Base-by-base conservation (phyloP, 2,329 filamentous ascomycete species). In the Teratosphaeria gauchensis region DNA sequence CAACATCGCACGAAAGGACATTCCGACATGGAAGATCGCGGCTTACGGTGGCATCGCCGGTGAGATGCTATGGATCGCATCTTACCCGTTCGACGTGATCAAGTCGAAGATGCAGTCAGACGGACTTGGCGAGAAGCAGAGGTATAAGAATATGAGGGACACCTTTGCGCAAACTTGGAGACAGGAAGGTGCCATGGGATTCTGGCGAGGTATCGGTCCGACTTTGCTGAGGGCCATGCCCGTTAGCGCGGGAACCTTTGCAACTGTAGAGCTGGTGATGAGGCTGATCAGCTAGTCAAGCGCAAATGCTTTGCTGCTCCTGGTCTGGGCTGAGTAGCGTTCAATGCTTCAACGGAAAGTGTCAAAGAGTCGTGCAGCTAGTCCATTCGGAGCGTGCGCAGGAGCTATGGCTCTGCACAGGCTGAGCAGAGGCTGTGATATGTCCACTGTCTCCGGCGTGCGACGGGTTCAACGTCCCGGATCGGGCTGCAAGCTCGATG, bases 51-150 rank as follows among this genome's bases (percentile, higher is more conserved):
- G 94, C 52, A 75, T 99, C 48, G 94, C 94, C 0, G 94, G 94
- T 66, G 94, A 99, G 80, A 90, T 86, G 56, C 82, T 99, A 59
- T 99, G 94, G 94, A 78, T 99, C 58, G 82, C 82, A 38, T 95
- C 90, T 71, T 99, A 99, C 76, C 94, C 94, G 24, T 88, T 99
- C 64, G 94, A 99, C 76, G 92, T 99, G 31, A 77, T 99, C 76
- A 99, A 99, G 88, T 96, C 90, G 77, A 97, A 96, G 84, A 96
- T 97, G 92, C 94, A 99, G 82, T 96, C 88, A 59, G 94, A 99
- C 76, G 92, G 89, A 0, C 94, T 96, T 71, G 90, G 89, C 2
- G 74, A 73, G 54, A 77, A 82, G 63, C 85, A 86, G 78, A 82
- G 81, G 71, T 99, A 88, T 76, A 83, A 78, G 72, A 86, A 79